Conservation (phyloP, 495 filamentous ascomycete species). For the Penicillium cosmopolitanum region DNA sequence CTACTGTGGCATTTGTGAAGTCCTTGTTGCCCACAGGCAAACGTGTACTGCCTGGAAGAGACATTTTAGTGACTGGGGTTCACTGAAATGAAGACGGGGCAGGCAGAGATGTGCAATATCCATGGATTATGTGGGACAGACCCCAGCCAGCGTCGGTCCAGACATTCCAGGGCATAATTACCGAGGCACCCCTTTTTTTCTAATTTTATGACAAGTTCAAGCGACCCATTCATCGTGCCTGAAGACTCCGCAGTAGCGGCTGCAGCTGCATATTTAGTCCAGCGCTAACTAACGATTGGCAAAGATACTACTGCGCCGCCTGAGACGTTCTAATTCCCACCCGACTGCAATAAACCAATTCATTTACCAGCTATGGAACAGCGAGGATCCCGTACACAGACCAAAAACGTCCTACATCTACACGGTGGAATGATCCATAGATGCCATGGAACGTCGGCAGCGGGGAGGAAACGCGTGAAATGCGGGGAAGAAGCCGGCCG, state of each 20-base stretch:
- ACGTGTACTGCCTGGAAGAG: constrained; percentile 11
- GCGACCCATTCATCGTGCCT: not conserved
- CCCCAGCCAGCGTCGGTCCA: not conserved
- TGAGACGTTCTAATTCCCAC: no score
- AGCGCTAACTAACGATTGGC: not conserved
- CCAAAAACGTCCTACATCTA: no score
- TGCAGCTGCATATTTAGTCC: not conserved
- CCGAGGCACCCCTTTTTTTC: not conserved
- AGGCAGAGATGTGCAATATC: not conserved
- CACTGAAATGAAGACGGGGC: not conserved
- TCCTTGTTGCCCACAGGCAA: constrained; percentile 33
- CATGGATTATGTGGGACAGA: not conserved
- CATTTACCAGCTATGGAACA: no score
- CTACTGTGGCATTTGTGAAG: constrained; percentile 50
- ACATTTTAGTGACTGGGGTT: constrained; percentile 13
- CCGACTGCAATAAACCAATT: no score
- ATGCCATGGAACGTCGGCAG: constrained; percentile 3
- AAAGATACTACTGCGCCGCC: not conserved
- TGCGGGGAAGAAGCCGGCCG: constrained; percentile 16
- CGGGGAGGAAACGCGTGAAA: not conserved
- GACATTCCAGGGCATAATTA: not conserved
- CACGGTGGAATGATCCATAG: not conserved
- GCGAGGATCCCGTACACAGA: no score
- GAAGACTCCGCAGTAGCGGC: not conserved
- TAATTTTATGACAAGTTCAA: not conserved